A percentile compares a stretch with the other conserved stretches of the same genome.
phyloP scores from a whole-genome alignment of 495 filamentous ascomycete genomes.

The Daldinia concentrica region DNA sequence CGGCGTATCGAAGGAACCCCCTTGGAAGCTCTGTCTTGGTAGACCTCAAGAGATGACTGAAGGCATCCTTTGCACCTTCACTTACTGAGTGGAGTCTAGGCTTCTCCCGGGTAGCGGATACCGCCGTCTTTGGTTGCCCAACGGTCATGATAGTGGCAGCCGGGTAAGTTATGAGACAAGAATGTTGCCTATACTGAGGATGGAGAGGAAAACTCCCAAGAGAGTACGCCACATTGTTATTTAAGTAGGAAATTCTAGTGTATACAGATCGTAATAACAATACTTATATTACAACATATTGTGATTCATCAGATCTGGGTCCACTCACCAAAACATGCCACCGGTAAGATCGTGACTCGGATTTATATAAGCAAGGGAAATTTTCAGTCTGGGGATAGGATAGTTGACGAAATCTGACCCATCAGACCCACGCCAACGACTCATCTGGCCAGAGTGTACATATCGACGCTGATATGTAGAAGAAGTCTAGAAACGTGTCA shows the following conservation, averaged over 20 bases:
- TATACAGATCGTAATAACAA: constrained; percentile 19
- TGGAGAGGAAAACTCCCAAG: constrained; percentile 10
- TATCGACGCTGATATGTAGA: constrained; percentile 19
- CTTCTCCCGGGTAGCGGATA: constrained; percentile 7
- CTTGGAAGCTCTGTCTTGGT: constrained; percentile 44
- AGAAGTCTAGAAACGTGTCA: constrained; percentile 24
- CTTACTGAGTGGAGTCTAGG: constrained; percentile 33
- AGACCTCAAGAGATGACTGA: constrained; percentile 41
- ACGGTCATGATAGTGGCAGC: constrained; percentile 32
- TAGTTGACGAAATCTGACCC: constrained; percentile 11
- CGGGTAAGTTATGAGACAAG: constrained; percentile 8
- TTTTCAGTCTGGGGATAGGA: constrained; percentile 7
- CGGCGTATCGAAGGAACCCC: constrained; percentile 42
- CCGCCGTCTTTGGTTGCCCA: constrained; percentile 13
- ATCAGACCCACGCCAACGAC: constrained; percentile 6
- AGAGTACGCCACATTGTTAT: constrained; percentile 28
- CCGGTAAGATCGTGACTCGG: constrained; percentile 32
- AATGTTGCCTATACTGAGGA: constrained; percentile 12
- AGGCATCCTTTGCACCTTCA: constrained; percentile 43
- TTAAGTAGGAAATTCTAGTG: constrained; percentile 25
- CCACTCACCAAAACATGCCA: constrained; percentile 28
- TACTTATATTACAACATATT: constrained; percentile 32
- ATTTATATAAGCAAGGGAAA: constrained; percentile 28
- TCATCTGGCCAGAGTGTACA: constrained; percentile 19
- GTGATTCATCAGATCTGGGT: constrained; percentile 33